These are phyloP conservation scores for Eucalyptus caleyi DNA, from an alignment of 345 rosid genomes.

Conservation along the genomic window DNA sequence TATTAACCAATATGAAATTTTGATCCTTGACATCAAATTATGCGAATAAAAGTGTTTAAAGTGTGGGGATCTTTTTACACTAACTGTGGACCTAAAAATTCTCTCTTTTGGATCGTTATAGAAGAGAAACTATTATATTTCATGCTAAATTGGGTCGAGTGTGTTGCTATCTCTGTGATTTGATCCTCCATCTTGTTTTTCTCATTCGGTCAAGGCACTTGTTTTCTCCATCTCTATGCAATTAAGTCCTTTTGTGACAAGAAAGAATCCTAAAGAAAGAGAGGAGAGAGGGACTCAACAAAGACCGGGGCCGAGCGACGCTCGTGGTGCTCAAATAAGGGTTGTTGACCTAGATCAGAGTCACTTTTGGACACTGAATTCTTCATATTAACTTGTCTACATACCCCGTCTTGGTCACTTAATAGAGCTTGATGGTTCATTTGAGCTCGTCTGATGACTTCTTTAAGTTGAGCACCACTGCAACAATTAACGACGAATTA, in stretches of 20 bases:
- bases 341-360: background rate
- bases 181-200: background rate
- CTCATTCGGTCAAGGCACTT: background rate
- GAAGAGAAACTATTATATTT: background rate
- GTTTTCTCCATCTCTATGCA: background rate
- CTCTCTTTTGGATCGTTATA: background rate
- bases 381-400: background rate
- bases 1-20: background rate
- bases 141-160: background rate
- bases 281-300: background rate
- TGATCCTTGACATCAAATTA: background rate
- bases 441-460: conserved; percentile 33
- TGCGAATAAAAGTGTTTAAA: background rate
- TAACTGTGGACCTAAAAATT: background rate
- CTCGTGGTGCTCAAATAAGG: background rate
- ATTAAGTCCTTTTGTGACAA: background rate
- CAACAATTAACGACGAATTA: background rate
- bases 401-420: conserved; percentile 32
- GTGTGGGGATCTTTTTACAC: background rate
- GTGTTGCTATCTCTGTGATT: background rate
- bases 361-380: background rate
- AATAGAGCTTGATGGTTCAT: conserved; percentile 24
- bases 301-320: background rate
- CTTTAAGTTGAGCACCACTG: conserved; percentile 44
- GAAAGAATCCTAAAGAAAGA: background rate